Evolutionary conservation across 2,329 filamentous ascomycete species (phyloP), one percentile per base, ranked within the genome.

Genomic region (Pestalotiopsis sp.): DNA sequence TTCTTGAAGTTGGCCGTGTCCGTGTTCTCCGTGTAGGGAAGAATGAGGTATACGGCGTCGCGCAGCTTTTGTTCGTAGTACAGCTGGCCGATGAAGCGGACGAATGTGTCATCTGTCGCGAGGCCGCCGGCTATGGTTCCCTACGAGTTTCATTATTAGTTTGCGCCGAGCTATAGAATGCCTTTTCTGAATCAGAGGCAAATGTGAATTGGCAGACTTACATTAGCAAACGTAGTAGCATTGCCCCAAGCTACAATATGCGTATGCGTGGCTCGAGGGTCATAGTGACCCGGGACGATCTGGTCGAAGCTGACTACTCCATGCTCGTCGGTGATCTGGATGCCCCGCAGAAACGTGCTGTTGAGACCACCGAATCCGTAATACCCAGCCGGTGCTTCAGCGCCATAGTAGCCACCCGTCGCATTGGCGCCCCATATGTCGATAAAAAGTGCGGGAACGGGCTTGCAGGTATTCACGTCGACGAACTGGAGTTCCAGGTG

Each of bases 401-500:
- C 78, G 64, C 84, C 84, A 13, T 80, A 81, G 75, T 86, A 86
- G 6, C 84, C 79, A 52, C 83, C 83, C 0, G 81, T 83, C 6
- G 80, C 69, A 70, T 83, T 84, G 73, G 75, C 78, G 71, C 70
- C 70, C 86, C 86, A 88, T 70, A 86, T 82, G 71, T 88, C 85
- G 20, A 87, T 72, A 66, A 79, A 83, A 11, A 81, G 79, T 57
- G 83, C 75, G 1, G 81, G 78, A 0, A 87, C 80, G 6, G 83
- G 81, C 71, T 85, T 76, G 76, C 86, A 88, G 4, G 84, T 87
- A 59, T 81, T 78, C 40, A 85, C 79, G 69, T 88, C 85, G 65
- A 88, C 80, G 66, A 88, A 78, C 74, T 88, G 85, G 68, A 86
- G 80, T 70, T 86, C 84, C 9, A 87, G 75, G 3, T 81, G 80